phyloP scores from a whole-genome alignment of 1,284 basidiomycete species.

The Boletus sp. region DNA sequence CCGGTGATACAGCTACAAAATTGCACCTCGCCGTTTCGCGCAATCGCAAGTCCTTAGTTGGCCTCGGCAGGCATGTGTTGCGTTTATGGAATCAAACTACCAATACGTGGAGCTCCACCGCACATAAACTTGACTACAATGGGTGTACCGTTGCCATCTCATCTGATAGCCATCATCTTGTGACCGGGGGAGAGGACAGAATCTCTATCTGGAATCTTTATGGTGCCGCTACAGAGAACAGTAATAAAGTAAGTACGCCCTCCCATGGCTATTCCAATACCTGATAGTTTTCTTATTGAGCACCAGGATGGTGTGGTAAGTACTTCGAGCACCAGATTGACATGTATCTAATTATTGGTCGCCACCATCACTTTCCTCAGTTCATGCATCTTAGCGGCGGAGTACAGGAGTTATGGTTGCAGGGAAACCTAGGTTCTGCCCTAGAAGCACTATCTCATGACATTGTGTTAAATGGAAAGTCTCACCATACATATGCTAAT shows the following conservation, averaged over 20 bases:
- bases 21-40: conserved; percentile 19
- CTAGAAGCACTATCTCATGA: conserved; percentile 19
- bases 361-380: conserved; percentile 4
- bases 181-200: conserved; percentile 19
- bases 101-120: conserved; percentile 8
- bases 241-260: conserved; percentile 5
- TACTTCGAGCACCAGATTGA: background rate
- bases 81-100: conserved; percentile 17
- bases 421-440: conserved; percentile 3
- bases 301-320: conserved; percentile 13
- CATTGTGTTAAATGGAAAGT: conserved; percentile 17
- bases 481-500: conserved; percentile 17
- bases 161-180: conserved; percentile 7
- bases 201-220: conserved; percentile 23
- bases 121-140: conserved; percentile 7
- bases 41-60: conserved; percentile 7
- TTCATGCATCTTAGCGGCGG: conserved; percentile 16
- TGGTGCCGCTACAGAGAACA: background rate
- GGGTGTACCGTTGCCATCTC: conserved; percentile 19
- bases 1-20: background rate
- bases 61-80: conserved; percentile 9
- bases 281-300: conserved; percentile 6
- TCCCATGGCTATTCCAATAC: background rate
- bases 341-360: background rate
- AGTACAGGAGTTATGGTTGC: conserved; percentile 14